These are phyloP conservation scores for Phialophora verrucosa DNA, from an alignment of 2,329 filamentous ascomycete genomes.

Conservation along the genomic window DNA sequence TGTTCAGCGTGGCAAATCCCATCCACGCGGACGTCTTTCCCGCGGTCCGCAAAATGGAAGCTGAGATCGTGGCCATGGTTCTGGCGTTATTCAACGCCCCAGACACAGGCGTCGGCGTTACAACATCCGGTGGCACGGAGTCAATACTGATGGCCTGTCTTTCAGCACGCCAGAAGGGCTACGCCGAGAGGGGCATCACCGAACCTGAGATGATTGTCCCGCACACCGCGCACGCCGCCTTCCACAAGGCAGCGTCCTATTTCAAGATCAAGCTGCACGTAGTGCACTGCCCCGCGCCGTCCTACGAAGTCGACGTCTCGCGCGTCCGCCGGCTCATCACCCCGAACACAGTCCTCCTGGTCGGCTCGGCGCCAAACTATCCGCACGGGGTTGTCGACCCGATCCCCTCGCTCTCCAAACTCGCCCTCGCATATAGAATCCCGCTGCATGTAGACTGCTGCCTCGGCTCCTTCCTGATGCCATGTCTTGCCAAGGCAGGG, in stretches of 20 bases:
- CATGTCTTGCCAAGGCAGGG: conserved; percentile 89
- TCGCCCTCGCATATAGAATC: conserved; percentile 78
- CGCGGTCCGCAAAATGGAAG: conserved; percentile 98
- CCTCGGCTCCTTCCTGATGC: conserved; percentile 91
- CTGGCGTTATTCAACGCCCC: conserved; percentile 88
- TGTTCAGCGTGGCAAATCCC: conserved; percentile 93
- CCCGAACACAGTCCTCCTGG: conserved; percentile 88
- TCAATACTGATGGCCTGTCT: conserved; percentile 96
- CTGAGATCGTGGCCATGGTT: conserved; percentile 94
- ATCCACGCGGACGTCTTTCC: conserved; percentile 99
- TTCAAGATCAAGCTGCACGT: conserved; percentile 95
- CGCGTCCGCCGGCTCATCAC: conserved; percentile 86
- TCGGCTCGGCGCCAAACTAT: conserved; percentile 96
- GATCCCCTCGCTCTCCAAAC: conserved; percentile 79
- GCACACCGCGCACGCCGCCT: conserved; percentile 92
- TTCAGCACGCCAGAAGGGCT: conserved; percentile 86
- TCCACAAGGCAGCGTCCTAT: conserved; percentile 92
- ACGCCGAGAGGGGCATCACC: conserved; percentile 80
- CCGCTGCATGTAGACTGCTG: conserved; percentile 98
- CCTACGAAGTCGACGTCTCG: conserved; percentile 80
- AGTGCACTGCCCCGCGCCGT: conserved; percentile 82
- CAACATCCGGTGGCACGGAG: conserved; percentile 91
- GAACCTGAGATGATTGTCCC: conserved; percentile 98
- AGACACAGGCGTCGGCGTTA: conserved; percentile 81
- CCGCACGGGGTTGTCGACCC: conserved; percentile 98